Evolutionary conservation across 106 monocot species (phyloP).

Genomic region (Iris macrosiphon): DNA sequence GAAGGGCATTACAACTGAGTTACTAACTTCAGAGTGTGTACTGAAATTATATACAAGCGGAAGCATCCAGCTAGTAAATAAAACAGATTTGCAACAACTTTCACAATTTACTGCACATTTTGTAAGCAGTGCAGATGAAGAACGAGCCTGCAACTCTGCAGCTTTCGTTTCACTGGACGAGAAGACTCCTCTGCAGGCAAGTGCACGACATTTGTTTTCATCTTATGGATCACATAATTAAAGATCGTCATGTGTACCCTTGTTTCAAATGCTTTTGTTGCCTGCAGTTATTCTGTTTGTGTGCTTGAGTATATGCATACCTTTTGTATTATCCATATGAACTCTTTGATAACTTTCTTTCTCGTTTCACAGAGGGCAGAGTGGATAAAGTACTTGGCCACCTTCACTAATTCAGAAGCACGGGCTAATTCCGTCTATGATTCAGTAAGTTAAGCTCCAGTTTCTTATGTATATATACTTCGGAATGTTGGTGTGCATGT

Average conservation of each 20-base stretch:
- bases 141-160: conserved; percentile 52
- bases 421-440: conserved; percentile 70
- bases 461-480: no score
- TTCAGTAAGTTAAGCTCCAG: conserved; percentile 36
- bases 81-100: conserved; percentile 34
- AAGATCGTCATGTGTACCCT: no score
- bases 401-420: conserved; percentile 71
- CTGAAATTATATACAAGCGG: conserved; percentile 48
- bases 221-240: no score
- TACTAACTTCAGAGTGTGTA: conserved; percentile 53
- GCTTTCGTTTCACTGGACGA: conserved; percentile 61
- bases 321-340: no score
- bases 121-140: conserved; percentile 29
- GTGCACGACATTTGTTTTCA: no score
- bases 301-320: no score
- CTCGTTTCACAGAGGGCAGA: conserved; percentile 59
- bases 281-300: no score
- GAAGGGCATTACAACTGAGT: conserved; percentile 63
- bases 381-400: conserved; percentile 88
- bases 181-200: conserved; percentile 52
- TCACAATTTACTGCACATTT: conserved; percentile 57
- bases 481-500: no score
- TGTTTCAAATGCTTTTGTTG: no score
- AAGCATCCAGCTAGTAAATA: conserved; percentile 46
- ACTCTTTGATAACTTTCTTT: no score